These are phyloP conservation scores for Pharnaceum exiguum DNA, from an alignment of 148 eudicot species.

Conservation along the genomic window DNA sequence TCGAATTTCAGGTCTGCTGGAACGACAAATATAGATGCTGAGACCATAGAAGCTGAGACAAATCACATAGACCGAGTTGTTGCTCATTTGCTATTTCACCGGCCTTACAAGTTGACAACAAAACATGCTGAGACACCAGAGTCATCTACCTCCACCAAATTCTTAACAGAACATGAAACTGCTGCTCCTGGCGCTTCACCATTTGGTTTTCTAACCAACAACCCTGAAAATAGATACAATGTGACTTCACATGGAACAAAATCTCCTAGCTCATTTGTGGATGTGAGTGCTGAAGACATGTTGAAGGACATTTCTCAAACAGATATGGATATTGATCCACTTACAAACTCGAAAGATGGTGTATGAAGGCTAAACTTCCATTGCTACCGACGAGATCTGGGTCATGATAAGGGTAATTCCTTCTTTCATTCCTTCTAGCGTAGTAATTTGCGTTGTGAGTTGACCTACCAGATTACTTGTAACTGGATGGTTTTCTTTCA, in stretches of 20 bases:
- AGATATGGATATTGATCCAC: constrained; percentile 21
- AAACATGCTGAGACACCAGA: constrained; percentile 48
- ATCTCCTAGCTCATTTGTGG: constrained; percentile 18
- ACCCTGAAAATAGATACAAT: constrained; percentile 20
- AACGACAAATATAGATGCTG: constrained; percentile 41
- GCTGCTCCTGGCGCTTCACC: constrained; percentile 24
- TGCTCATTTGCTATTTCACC: constrained; percentile 78
- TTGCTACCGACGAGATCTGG: constrained; percentile 2
- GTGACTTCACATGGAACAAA: constrained; percentile 22
- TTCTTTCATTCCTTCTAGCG: constrained; percentile 29
- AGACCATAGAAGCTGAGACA: constrained; percentile 61
- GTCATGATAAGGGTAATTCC: constrained; percentile 39
- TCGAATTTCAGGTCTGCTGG: constrained; percentile 29
- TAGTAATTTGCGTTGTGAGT: constrained; percentile 5
- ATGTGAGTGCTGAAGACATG: constrained; percentile 19
- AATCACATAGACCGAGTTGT: constrained; percentile 73
- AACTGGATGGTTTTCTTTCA: constrained; percentile 33
- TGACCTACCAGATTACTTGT: constrained; percentile 32
- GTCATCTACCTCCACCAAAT: constrained; percentile 37
- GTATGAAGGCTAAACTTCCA: constrained; percentile 20
- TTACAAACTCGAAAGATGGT: constrained; percentile 18
- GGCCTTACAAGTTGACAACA: constrained; percentile 37
- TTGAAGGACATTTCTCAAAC: constrained; percentile 12
- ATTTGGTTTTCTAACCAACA: constrained; percentile 20
- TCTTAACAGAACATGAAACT: constrained; percentile 19